Evolutionary conservation across 192 early-diverging fungal species (phyloP).

Genomic region (Spizellomyces sp.): DNA sequence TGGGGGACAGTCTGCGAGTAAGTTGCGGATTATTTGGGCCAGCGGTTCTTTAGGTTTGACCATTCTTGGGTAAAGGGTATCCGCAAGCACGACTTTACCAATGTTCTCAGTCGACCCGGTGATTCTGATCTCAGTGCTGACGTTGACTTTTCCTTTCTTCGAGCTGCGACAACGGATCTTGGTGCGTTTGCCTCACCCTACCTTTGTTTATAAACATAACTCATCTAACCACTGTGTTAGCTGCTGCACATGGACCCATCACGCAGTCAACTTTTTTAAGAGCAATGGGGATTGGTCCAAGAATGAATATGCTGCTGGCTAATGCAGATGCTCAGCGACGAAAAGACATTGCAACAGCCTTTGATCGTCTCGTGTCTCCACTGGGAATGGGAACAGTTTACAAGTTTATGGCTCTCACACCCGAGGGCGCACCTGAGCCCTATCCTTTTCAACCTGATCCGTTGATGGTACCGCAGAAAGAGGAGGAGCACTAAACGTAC

Average conservation of each 20-base stretch:
- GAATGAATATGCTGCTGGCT: slow-evolving; percentile 22
- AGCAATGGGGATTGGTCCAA: slow-evolving; percentile 74
- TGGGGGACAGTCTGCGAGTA: slow-evolving; percentile 79
- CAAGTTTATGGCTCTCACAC: slow-evolving; percentile 56
- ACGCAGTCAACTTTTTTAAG: slow-evolving; percentile 77
- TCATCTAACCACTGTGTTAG: not conserved
- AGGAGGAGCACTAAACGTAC: no score
- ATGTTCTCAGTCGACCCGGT: slow-evolving; percentile 80
- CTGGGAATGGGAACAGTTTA: slow-evolving; percentile 85
- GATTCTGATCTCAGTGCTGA: slow-evolving; percentile 87
- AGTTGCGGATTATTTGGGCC: not conserved
- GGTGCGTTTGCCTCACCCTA: slow-evolving; percentile 8
- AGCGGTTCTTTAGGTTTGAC: not conserved
- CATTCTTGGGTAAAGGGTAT: slow-evolving; percentile 65
- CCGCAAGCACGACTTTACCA: slow-evolving; percentile 75
- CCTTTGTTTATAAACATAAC: not conserved
- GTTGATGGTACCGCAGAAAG: no score
- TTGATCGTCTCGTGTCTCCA: slow-evolving; percentile 75
- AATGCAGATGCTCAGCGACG: slow-evolving; percentile 44
- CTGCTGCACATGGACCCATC: slow-evolving; percentile 66
- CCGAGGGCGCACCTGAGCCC: slow-evolving; percentile 7
- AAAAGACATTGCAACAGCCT: slow-evolving; percentile 67
- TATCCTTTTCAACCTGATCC: slow-evolving; percentile 36
- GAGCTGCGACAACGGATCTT: slow-evolving; percentile 19
- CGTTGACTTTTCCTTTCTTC: slow-evolving; percentile 75